Base-by-base conservation (phyloP, 73 alveolate species). In the Paramecium primaurelia region DNA sequence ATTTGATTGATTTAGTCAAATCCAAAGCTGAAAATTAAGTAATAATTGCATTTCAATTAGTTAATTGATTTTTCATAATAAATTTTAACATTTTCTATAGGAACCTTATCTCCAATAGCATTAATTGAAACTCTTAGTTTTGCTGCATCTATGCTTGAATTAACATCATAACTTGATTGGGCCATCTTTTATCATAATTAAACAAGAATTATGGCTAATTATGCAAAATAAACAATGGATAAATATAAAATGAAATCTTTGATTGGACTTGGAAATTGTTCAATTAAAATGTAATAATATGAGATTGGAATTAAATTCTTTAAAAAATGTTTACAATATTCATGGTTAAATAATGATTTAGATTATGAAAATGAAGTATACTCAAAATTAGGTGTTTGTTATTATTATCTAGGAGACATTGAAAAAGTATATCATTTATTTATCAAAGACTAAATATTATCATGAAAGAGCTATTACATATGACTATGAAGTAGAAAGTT, bases 401-500 rank as follows among this genome's bases (percentile, higher is more conserved):
- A 73, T 38, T 73, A 73, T 73, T 73, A 73, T 36, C 18, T 73
- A 0, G 87, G 87, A 36, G 36, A 73, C 18, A 73, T 64, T 11
- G 84, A 64, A 8, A 64, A 64, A 34, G 84, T 64, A 64, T 32
- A 64, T 5, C 51, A 4, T 34, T 54, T 1, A 34, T 64, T 9
- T 64, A 20, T 44, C 1, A 36, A 22, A 73, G 87, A 14, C 87
- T 36, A 73, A 36, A 73, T 32, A 6, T 38, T 73, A 73, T 37
- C 87, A 73, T 73, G 87, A 73, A 73, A 32, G 87, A 37, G 87
- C 58, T 36, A 73, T 73, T 18, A 73, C 59, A 8, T 73, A 73
- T 73, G 87, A 73, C 18, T 73, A 73, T 38, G 87, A 73, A 38
- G 4, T 73, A 5, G 87, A 73, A 25, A 38, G 22, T 34, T 73